A percentile compares a stretch with the other conserved stretches of the same genome.
These are phyloP conservation scores for Pichia nanzhaoensis DNA, from an alignment of 805 yeast species.

Conservation along the genomic window DNA sequence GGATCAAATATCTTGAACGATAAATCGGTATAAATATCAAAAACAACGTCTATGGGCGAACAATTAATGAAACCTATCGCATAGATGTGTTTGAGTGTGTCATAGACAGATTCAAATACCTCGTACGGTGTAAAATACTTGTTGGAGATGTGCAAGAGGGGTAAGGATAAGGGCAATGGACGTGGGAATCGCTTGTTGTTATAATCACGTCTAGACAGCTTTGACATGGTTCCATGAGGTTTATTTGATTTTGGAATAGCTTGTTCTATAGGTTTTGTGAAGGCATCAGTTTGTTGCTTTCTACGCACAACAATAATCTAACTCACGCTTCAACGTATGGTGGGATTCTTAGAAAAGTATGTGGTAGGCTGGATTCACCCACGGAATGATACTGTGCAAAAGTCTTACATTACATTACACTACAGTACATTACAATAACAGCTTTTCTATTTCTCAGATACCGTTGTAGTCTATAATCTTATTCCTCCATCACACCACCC, in stretches of 20 bases:
- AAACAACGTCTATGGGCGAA: neutral
- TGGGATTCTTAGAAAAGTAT: no score
- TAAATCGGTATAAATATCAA: conserved; percentile 7
- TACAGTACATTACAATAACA: neutral
- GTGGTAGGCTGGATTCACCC: no score
- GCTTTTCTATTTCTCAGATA: conserved; percentile 24
- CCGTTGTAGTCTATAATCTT: conserved; percentile 32
- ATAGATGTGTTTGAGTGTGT: conserved; percentile 4
- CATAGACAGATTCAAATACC: conserved; percentile 5
- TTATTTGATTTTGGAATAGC: no score
- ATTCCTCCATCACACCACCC: conserved; percentile 18
- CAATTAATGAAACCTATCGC: neutral
- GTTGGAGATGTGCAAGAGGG: conserved; percentile 5
- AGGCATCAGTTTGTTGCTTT: no score
- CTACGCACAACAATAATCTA: no score
- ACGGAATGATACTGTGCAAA: neutral
- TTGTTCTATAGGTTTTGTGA: no score
- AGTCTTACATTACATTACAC: neutral
- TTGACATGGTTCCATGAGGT: conserved; percentile 2
- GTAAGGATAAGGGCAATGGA: conserved; percentile 11
- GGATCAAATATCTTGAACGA: conserved; percentile 37
- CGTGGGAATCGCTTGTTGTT: conserved; percentile 8
- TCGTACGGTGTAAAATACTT: conserved; percentile 7
- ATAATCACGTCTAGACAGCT: conserved; percentile 5
- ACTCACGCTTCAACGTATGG: no score